A percentile compares a stretch with the other conserved stretches of the same genome.
Evolutionary conservation across 352 stramenopile species (phyloP).

Genomic region (Phytophthora pistaciae): DNA sequence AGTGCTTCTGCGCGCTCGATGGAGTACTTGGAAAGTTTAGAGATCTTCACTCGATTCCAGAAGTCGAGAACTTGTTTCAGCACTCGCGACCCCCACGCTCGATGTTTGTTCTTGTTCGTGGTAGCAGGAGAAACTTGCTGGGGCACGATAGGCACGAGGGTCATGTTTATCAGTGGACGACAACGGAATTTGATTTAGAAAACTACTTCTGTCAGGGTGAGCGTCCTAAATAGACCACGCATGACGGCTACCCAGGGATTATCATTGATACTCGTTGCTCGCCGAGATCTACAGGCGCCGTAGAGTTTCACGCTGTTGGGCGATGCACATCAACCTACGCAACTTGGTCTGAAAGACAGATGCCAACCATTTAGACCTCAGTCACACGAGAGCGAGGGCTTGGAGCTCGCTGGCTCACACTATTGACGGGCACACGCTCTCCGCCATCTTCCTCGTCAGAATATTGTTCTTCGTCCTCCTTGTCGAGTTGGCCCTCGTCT

Average conservation of each 20-base stretch:
- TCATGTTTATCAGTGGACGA: background rate
- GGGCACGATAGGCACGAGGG: background rate
- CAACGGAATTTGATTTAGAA: background rate
- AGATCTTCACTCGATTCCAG: background rate
- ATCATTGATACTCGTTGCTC: background rate
- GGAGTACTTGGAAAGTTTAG: background rate
- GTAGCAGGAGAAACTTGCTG: background rate
- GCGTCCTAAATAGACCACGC: background rate
- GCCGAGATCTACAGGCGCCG: background rate
- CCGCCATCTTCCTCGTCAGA: slow-evolving; percentile 22
- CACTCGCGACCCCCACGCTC: background rate
- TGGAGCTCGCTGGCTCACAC: slow-evolving; percentile 28
- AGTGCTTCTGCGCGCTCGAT: background rate
- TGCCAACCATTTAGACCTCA: slow-evolving; percentile 1
- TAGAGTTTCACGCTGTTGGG: background rate
- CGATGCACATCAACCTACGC: background rate
- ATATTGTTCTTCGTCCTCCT: slow-evolving; percentile 29
- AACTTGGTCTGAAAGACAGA: background rate
- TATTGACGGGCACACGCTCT: slow-evolving; percentile 16
- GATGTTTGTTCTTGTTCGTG: background rate
- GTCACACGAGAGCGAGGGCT: slow-evolving; percentile 26
- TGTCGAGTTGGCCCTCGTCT: slow-evolving; percentile 37
- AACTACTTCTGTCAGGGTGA: background rate
- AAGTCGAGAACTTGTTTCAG: background rate
- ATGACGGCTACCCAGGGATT: background rate